A percentile compares a stretch with the other conserved stretches of the same genome.
Evolutionary conservation across 2,329 filamentous ascomycete genomes (phyloP).

Genomic region (Pseudohalonectria lignicola): DNA sequence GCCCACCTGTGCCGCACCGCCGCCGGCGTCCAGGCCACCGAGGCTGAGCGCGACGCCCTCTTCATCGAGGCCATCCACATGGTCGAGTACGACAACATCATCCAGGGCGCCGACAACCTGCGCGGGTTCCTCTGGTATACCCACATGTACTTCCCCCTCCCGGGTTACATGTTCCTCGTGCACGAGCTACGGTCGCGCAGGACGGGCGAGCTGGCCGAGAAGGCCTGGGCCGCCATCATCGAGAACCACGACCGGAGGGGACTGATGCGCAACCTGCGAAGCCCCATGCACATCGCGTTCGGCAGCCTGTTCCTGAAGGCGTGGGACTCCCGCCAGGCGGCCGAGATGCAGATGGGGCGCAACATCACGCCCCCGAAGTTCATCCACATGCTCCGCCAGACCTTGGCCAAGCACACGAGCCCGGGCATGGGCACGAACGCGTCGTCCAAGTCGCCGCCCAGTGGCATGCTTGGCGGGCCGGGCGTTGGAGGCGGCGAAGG

Average conservation of each 20-base stretch:
- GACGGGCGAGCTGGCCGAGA: conserved; percentile 43
- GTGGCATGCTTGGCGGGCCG: too few relatives aligned
- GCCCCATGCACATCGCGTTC: conserved; percentile 47
- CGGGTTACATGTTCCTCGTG: conserved; percentile 49
- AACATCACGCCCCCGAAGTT: conserved; percentile 31
- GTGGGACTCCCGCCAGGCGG: conserved; percentile 46
- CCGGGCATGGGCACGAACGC: conserved; percentile 8
- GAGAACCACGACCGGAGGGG: conserved; percentile 42
- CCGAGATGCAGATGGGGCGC: conserved; percentile 31
- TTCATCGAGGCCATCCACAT: conserved; percentile 45
- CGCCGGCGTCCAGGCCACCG: conserved; percentile 15
- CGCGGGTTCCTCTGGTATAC: conserved; percentile 48
- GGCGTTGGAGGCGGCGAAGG: too few relatives aligned
- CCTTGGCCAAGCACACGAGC: conserved; percentile 15
- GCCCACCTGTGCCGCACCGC: conserved; percentile 34
- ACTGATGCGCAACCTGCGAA: conserved; percentile 36
- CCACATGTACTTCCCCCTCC: conserved; percentile 47
- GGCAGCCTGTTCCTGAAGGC: conserved; percentile 48
- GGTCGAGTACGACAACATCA: conserved; percentile 47
- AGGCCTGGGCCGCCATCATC: conserved; percentile 45
- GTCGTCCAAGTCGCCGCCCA: conserved; percentile 11
- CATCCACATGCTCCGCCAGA: conserved; percentile 34
- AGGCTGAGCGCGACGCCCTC: conserved; percentile 37
- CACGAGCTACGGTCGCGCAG: conserved; percentile 41
- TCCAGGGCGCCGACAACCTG: conserved; percentile 38